phyloP scores from a whole-genome alignment of 2,329 filamentous ascomycete genomes.

The Tolypocladium amazonense region DNA sequence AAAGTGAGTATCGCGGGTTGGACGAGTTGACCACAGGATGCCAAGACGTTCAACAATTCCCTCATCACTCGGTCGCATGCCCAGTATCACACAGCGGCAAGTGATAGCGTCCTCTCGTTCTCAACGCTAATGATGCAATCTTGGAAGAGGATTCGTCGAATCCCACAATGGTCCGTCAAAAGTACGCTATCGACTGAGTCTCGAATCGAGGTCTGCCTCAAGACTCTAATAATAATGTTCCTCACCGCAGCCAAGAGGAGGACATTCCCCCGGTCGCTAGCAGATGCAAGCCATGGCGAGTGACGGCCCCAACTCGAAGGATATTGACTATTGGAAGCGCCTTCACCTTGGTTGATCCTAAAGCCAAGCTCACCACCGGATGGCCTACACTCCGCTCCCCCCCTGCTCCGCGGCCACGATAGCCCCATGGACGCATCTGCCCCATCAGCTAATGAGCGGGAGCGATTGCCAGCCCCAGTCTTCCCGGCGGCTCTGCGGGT shows the following conservation, averaged over 20 bases:
- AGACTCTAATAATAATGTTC: neutral
- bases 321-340: neutral
- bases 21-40: neutral
- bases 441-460: neutral
- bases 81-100: neutral
- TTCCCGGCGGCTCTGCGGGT: conserved; percentile 6
- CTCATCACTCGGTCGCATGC: neutral
- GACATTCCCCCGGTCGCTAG: neutral
- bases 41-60: neutral
- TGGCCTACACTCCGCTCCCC: neutral
- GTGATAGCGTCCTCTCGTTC: neutral
- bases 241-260: neutral
- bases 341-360: neutral
- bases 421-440: neutral
- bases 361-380: neutral
- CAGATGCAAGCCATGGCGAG: neutral
- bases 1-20: neutral
- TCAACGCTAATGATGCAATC: neutral
- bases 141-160: neutral
- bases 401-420: neutral
- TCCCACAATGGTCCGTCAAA: neutral
- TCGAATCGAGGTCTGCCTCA: neutral
- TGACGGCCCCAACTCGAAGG: neutral
- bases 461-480: conserved; percentile 2
- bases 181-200: neutral